Base-by-base conservation (phyloP, 257 asterid species). In the Nicotiana obtusifolia region DNA sequence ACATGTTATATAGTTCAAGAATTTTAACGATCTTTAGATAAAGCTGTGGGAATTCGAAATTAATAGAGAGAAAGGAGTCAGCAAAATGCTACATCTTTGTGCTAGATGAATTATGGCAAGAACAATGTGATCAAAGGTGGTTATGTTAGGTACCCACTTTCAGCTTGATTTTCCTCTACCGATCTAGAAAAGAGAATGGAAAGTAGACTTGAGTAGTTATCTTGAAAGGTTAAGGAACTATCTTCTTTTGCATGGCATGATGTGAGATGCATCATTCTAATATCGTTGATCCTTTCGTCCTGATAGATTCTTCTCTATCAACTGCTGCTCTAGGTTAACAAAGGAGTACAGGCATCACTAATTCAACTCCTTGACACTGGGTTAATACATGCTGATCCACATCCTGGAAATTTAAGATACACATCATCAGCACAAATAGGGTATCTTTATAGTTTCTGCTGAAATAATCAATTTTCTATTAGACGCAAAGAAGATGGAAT, bases 341-440 rank as follows among this genome's bases (percentile, higher is more conserved):
- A 92, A 87, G 99, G 99, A 68, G 97, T 95, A 78, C 97, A 94
- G 86, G 97, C 98, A 88, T 84, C 98, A 75, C 80, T 95, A 57
- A 60, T 95, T 85, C 99, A 95, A 90, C 97, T 95, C 85, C 97
- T 95, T 65, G 99, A 95, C 81, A 95, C 98, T 89, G 99, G 99
- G 78, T 76, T 92, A 76, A 81, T 95, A 90, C 99, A 95, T 85
- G 99, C 97, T 78, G 99, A 95, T 85, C 98, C 99, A 35, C 99
- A 95, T 86, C 97, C 98, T 77, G 99, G 99, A 85, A 95, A 95
- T 86, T 69, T 95, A 87, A 93, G 98, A 44, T 92, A 91, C 81
- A 81, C 87, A 56, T 77, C 95, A 73, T 86, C 97, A 53, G 95
- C 95, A 83, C 91, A 90, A 86, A 86, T 95, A 78, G 99, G 99